Evolutionary conservation across 139 green algal genomes (phyloP).

Genomic region (Volvox africanus): DNA sequence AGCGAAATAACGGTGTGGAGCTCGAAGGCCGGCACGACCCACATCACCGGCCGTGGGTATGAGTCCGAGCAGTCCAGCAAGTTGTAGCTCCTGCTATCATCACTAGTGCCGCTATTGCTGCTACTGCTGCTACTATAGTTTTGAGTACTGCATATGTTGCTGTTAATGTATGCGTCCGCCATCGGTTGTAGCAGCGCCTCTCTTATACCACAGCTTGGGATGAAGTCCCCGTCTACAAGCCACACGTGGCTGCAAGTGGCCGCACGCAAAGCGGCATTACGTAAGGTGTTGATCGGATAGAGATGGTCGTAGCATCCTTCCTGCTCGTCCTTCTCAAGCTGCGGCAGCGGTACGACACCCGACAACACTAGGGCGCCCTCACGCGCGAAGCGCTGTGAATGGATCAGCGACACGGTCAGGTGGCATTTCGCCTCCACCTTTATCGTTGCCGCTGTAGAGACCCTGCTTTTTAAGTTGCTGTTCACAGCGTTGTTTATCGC

Average conservation of each 20-base stretch:
- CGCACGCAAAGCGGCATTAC: neutral
- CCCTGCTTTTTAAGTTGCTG: neutral
- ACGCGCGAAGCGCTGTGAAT: neutral
- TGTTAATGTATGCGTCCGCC: neutral
- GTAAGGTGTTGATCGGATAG: slow-evolving; percentile 44
- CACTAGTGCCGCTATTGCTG: neutral
- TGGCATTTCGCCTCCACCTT: neutral
- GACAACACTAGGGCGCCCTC: slow-evolving; percentile 11
- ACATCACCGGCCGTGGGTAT: slow-evolving; percentile 13
- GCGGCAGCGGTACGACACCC: neutral
- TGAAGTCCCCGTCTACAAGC: slow-evolving; percentile 31
- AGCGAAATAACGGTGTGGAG: neutral
- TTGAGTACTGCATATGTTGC: neutral
- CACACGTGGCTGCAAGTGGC: slow-evolving; percentile 9
- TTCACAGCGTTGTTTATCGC: neutral
- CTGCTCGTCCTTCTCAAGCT: neutral
- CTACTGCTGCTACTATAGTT: neutral
- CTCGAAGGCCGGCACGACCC: slow-evolving; percentile 33
- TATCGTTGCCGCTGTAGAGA: neutral
- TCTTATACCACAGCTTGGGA: slow-evolving; percentile 4
- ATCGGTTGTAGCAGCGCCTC: neutral
- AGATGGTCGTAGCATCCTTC: neutral
- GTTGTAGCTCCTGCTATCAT: neutral
- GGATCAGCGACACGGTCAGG: neutral
- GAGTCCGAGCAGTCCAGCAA: neutral